These are phyloP conservation scores for Kodamaea arcana DNA, from an alignment of 1,139 yeast genomes.

Conservation along the genomic window DNA sequence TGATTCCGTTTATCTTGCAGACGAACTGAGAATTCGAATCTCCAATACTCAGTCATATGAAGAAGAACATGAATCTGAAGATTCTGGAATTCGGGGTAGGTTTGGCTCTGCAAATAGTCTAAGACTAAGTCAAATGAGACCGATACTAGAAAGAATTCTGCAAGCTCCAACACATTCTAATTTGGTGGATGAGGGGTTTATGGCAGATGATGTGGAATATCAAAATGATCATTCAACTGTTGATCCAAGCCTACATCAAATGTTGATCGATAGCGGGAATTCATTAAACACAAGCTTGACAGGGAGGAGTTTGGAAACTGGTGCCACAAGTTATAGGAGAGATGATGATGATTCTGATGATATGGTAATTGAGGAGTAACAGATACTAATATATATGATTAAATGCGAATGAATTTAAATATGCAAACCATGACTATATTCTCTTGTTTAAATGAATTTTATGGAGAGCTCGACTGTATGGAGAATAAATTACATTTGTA, in stretches of 20 bases:
- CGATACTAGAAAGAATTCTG: not conserved
- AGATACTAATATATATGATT: not conserved
- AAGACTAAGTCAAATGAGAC: not conserved
- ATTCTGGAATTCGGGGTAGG: constrained; percentile 7
- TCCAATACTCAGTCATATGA: constrained; percentile 12
- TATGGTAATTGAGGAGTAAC: constrained; percentile 46
- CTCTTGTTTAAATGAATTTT: no score
- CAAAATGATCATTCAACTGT: constrained; percentile 45
- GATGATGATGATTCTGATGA: constrained; percentile 37
- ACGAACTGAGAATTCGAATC: constrained; percentile 5
- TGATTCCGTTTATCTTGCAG: constrained; percentile 6
- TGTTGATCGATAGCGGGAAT: constrained; percentile 19
- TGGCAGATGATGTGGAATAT: constrained; percentile 59
- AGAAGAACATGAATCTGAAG: constrained; percentile 12
- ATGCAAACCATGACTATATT: no score
- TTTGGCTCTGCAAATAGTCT: constrained; percentile 1
- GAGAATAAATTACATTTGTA: no score
- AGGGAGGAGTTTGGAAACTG: constrained; percentile 19
- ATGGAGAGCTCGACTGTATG: no score
- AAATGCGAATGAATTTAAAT: not conserved
- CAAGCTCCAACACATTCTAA: constrained; percentile 7
- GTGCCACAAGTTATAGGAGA: constrained; percentile 13
- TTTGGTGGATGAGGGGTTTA: constrained; percentile 33
- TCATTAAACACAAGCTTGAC: constrained; percentile 10
- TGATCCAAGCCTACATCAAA: constrained; percentile 10